Evolutionary conservation across 1,284 basidiomycete genomes (phyloP), one percentile per base, ranked within the genome.

Genomic region (Apiotrichum domesticum): DNA sequence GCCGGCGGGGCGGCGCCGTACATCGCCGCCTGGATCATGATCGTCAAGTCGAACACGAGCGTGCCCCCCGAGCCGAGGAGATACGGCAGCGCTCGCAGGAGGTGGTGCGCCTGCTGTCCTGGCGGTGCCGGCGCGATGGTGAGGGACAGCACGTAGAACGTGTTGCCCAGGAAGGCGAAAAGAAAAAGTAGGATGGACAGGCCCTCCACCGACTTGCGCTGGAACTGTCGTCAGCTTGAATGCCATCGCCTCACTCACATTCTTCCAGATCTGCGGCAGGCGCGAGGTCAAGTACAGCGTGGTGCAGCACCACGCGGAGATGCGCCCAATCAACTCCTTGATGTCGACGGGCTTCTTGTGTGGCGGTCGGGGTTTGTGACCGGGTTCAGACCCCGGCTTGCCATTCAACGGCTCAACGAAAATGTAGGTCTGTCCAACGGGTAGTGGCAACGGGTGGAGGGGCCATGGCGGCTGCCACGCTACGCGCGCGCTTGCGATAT

Each of bases 251-350:
- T n/a, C 13, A 42, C 90, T 75, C 71, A 94, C 91, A 68, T 96
- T 96, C 77, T 93, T 94, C 92, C 92, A 96, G 63, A 97, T 95
- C 74, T 96, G 93, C 34, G 93, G 93, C 66, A 96, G 77, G 51
- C 93, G 84, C 3, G 88, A 90, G 5, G 92, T 95, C 33, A 97
- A 78, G 75, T 97, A 97, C 21, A 95, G 78, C 1, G 85, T 89
- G 1, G 92, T 91, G 71, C 93, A 96, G 34, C 86, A 71, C 93
- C 93, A 97, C 6, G 94, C 91, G 54, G 87, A 91, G 57, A 91
- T 83, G 2, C 93, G 85, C 1, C 93, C 93, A 51, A 96, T 78
- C 14, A 90, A 6, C 53, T 59, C 37, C 42, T 58, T 46, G 6
- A 43, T 29, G 43, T 51, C 41, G 35, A 50, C 46, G 13, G 49